Base-by-base conservation (phyloP, 2,329 filamentous ascomycete genomes). In the Macrophomina phaseolina region DNA sequence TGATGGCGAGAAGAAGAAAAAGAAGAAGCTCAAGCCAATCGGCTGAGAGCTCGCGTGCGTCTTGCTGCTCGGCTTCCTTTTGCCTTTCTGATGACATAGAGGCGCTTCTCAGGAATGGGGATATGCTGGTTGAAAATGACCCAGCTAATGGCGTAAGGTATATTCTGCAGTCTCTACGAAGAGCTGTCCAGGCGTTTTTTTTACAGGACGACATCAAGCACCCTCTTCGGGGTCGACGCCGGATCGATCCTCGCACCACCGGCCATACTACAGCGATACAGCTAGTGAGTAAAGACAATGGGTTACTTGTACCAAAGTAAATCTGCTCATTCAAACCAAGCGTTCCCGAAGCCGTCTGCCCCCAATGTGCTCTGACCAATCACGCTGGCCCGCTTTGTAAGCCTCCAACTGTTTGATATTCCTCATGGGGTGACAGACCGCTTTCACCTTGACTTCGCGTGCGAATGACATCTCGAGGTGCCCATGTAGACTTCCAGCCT, bases 11-110 rank as follows among this genome's bases (percentile, higher is more conserved):
- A 79, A 77, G 79, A 83, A 83, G 74, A 82, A 81, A 74, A 84
- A 84, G 71, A 82, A 82, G 74, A 85, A 85, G 78, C 76, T 84
- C 73, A 85, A 85, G 79, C 80, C 81, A 11, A 70, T 85, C 65
- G 84, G 83, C 16, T 85, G 79, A 80, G 58, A 76, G 30, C 45
- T 5, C 40, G 11, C 18, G 16, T 16, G 45, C 45, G 16, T 8
- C 5, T 42, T 36, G n/a, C 49, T 34, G 34, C 23, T 40, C 7
- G 30, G 28, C 12, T 32, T 30, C 14, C 38, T 51, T 28, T 23
- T 23, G 2, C 23, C 23, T 28, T 53, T 42, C 36, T 18, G 32
- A 28, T 23, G 8, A 46, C 34, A 36, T 49, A 62, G 45, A 62
- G 12, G 12, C 14, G 32, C 16, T 16, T 32, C 34, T 45, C 45